A percentile compares a stretch with the other conserved stretches of the same genome.
Evolutionary conservation across 371 early-diverging fungal species (phyloP).

Genomic region (Umbelopsis sp.): DNA sequence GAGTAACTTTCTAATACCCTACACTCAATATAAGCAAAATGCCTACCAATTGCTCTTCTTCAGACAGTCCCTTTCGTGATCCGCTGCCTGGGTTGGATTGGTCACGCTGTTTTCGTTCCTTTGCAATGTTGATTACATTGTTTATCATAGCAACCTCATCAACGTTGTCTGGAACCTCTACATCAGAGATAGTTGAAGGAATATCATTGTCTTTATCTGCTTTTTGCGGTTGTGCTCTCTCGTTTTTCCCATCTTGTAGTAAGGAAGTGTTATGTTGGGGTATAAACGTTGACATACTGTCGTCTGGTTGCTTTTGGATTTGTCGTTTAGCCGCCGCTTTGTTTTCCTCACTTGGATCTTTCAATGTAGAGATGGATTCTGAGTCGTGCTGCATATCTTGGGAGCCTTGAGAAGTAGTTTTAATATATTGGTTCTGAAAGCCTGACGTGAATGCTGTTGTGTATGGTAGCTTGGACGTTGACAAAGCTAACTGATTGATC

Average conservation of each 20-base stretch:
- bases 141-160: slow-evolving; percentile 54
- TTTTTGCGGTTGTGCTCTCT: not conserved
- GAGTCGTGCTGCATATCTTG: not conserved
- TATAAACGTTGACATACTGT: not conserved
- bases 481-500: slow-evolving; percentile 61
- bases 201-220: not conserved
- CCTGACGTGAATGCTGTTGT: slow-evolving; percentile 32
- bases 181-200: slow-evolving; percentile 18
- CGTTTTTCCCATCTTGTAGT: not conserved
- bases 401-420: not conserved
- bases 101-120: not conserved
- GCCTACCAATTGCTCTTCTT: slow-evolving; percentile 45
- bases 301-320: not conserved
- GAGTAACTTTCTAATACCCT: not conserved
- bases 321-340: not conserved
- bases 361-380: not conserved
- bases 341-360: not conserved
- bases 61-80: slow-evolving; percentile 10
- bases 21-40: not conserved
- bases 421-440: not conserved
- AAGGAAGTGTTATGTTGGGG: slow-evolving; percentile 9
- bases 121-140: slow-evolving; percentile 28
- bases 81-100: not conserved
- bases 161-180: slow-evolving; percentile 45
- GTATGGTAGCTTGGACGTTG: slow-evolving; percentile 45